Percentiles rank a stretch among this genome's conserved stretches.
These are phyloP conservation scores for Dianthus caryophyllus DNA, from an alignment of 148 eudicot species.

Conservation along the genomic window DNA sequence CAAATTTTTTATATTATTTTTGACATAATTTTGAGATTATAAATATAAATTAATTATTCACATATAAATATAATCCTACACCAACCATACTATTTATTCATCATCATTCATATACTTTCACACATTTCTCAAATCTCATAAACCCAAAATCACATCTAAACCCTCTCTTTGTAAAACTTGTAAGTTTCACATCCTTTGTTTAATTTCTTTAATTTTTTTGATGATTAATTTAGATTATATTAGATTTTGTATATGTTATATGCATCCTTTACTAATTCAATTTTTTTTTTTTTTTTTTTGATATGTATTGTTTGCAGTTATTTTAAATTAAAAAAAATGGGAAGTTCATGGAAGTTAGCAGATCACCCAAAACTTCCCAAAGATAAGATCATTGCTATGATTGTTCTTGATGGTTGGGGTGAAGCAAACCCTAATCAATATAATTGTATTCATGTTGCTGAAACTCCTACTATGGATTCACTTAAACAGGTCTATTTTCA, in stretches of 20 bases:
- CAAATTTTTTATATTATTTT: too few species aligned
- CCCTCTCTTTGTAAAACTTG: too few species aligned
- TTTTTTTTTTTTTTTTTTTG: neutral
- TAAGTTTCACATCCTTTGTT: too few species aligned
- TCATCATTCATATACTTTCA: too few species aligned
- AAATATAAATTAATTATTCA: too few species aligned
- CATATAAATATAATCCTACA: too few species aligned
- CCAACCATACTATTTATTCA: too few species aligned
- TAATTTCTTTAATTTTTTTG: too few species aligned
- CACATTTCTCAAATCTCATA: too few species aligned
- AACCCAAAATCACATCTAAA: too few species aligned
- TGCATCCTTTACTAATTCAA: neutral
- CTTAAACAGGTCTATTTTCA: slow-evolving; percentile 37
- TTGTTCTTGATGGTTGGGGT: slow-evolving; percentile 85
- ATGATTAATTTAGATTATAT: too few species aligned
- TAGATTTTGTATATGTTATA: neutral
- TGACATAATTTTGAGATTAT: too few species aligned
- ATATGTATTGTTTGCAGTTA: neutral
- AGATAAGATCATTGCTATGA: slow-evolving; percentile 50
- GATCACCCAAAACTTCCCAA: slow-evolving; percentile 72
- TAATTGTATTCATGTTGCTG: slow-evolving; percentile 67
- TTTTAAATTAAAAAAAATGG: slow-evolving; percentile 31
- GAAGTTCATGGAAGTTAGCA: slow-evolving; percentile 59
- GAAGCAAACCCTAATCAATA: slow-evolving; percentile 59
- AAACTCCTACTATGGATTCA: slow-evolving; percentile 78